A percentile compares a stretch with the other conserved stretches of the same genome.
These are phyloP conservation scores for Mycogone perniciosa DNA, from an alignment of 2,329 filamentous ascomycete genomes.

Conservation along the genomic window DNA sequence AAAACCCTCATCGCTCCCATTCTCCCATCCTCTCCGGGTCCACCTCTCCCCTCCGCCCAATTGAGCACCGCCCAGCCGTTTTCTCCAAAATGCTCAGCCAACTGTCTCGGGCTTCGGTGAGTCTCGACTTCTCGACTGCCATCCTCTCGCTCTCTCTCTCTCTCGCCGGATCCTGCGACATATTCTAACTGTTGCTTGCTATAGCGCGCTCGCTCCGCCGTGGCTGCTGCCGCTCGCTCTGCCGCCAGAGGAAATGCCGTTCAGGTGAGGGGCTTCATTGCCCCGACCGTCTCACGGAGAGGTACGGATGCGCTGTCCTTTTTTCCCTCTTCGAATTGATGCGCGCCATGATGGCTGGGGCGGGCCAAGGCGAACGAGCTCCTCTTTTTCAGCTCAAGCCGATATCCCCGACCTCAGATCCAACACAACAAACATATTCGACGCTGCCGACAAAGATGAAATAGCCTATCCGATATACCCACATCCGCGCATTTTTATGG, in stretches of 20 bases:
- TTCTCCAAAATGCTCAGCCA: constrained; percentile 50
- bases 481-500: neutral
- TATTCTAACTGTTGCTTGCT: constrained; percentile 6
- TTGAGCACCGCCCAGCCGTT: constrained; percentile 38
- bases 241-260: constrained; percentile 34
- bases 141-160: constrained; percentile 40
- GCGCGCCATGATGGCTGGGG: neutral
- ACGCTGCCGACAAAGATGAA: neutral
- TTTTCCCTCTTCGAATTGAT: neutral
- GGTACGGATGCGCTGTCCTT: constrained; percentile 40
- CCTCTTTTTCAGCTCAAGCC: neutral
- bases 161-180: neutral
- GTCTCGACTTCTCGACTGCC: constrained; percentile 30
- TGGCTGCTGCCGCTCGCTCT: constrained; percentile 35
- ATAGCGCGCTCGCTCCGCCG: constrained; percentile 20
- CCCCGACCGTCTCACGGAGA: constrained; percentile 54
- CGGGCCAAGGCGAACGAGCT: neutral
- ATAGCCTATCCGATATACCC: neutral
- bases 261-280: constrained; percentile 52
- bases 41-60: constrained; percentile 15
- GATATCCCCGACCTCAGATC: constrained; percentile 5
- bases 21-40: constrained; percentile 21
- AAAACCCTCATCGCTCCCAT: constrained; percentile 41
- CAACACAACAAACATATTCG: neutral
- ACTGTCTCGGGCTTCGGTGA: constrained; percentile 50